These are phyloP conservation scores for Simplicillium aogashimaense DNA, from an alignment of 2,329 filamentous ascomycete species.

Conservation along the genomic window DNA sequence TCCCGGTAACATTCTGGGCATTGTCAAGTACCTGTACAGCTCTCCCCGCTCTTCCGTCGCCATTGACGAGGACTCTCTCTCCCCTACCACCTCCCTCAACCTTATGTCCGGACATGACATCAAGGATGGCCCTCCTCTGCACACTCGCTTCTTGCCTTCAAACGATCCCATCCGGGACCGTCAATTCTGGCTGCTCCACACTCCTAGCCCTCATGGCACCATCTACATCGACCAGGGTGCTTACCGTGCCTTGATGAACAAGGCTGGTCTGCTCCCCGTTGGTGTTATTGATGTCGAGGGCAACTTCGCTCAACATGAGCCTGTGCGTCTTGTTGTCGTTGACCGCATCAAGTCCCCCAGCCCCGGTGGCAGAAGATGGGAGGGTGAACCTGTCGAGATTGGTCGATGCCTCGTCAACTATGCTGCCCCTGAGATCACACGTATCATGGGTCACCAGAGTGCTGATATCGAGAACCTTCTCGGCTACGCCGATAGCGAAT, in stretches of 20 bases:
- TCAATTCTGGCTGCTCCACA: constrained; percentile 95
- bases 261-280: constrained; percentile 80
- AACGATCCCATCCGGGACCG: constrained; percentile 79
- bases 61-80: constrained; percentile 21
- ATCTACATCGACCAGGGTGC: constrained; percentile 91
- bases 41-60: constrained; percentile 8
- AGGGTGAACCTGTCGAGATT: constrained; percentile 56
- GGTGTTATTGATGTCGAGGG: constrained; percentile 89
- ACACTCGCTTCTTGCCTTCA: constrained; percentile 88
- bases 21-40: constrained; percentile 68
- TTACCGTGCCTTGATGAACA: constrained; percentile 66
- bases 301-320: constrained; percentile 83
- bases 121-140: constrained; percentile 50
- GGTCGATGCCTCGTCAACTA: constrained; percentile 91
- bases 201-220: constrained; percentile 79
- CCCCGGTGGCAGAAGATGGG: constrained; percentile 35
- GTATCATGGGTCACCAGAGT: constrained; percentile 79
- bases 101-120: constrained; percentile 17
- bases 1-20: constrained; percentile 81
- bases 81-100: constrained; percentile 30
- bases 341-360: constrained; percentile 38
- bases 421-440: constrained; percentile 68
- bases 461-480: constrained; percentile 69
- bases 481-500: constrained; percentile 91
- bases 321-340: constrained; percentile 77